Evolutionary conservation across 2,329 filamentous ascomycete species (phyloP), one percentile per base, ranked within the genome.

Genomic region (Fonsecaea pugnacius): DNA sequence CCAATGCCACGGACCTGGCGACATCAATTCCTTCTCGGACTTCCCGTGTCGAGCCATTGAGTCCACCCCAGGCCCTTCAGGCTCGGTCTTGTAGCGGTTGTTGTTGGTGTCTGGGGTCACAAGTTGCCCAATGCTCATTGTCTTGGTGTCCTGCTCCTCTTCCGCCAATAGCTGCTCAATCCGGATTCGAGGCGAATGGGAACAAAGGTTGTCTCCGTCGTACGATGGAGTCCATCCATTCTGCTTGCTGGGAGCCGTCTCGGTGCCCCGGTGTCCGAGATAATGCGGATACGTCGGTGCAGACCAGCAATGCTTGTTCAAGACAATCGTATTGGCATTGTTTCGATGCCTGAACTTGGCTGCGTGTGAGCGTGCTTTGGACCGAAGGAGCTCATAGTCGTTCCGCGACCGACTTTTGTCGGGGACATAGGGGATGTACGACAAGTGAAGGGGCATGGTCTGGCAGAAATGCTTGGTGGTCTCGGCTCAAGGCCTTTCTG

Each of bases 351-450:
- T 46, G 24, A 46, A 16, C 54, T 57, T 57, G 21, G 54, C 54
- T 30, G 54, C 54, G 30, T 57, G 54, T 16, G 54, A 57, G 33
- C 54, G 54, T 18, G 38, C 54, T 46, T 46, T 57, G 16, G 54
- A 40, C 30, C 27, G 54, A 10, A 32, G 21, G 9, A 46, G 54
- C 54, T 46, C 36, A 30, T 46, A 57, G 24, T 57, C 54, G 54
- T 32, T 30, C 6, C 21, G 18, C n/a, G 27, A 57, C 36, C 21
- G 54, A 46, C 35, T 33, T 46, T 33, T 30, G 21, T 32, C 38
- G 54, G 36, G 36, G 36, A 57, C 38, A 24, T 57, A 57, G 38
- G 54, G 54, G n/a, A 57, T 57, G 9, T 27, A 57, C 2, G 54
- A 40, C 7, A 57, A 18, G 32, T 35, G 32, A 21, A 27, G 9